A percentile compares a stretch with the other conserved stretches of the same genome.
phyloP scores from a whole-genome alignment of 192 early-diverging fungal species.

The Anaeromyces robustus region DNA sequence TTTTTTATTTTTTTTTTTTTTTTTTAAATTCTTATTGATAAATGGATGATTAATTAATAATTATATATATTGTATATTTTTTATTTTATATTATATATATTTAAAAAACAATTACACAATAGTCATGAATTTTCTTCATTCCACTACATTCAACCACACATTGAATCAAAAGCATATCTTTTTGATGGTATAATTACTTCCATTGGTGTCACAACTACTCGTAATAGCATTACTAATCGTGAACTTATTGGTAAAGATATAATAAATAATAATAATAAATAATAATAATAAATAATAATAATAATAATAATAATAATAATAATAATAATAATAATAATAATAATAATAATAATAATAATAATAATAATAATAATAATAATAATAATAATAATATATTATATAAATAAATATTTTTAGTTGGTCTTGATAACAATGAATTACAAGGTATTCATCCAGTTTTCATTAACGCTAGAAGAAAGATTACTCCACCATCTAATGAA shows the following conservation, averaged over 20 bases:
- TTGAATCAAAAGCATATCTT: slow-evolving; percentile 57
- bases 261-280: too few species aligned
- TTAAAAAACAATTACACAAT: not conserved
- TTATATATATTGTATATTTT: too few species aligned
- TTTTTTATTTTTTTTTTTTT: too few species aligned
- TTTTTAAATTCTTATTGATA: slow-evolving; percentile 15
- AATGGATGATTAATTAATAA: slow-evolving; percentile 45
- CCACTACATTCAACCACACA: slow-evolving; percentile 44
- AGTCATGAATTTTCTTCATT: slow-evolving; percentile 50
- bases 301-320: too few species aligned
- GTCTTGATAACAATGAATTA: slow-evolving; percentile 30
- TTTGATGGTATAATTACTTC: slow-evolving; percentile 59
- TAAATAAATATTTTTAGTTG: slow-evolving; percentile 21
- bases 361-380: too few species aligned
- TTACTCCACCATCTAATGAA: slow-evolving; percentile 38
- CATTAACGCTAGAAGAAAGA: slow-evolving; percentile 73
- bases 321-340: too few species aligned
- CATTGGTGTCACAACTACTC: slow-evolving; percentile 70
- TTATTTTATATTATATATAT: not conserved
- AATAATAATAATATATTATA: not conserved
- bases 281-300: too few species aligned
- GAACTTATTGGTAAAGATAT: slow-evolving; percentile 52
- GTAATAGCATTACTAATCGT: slow-evolving; percentile 67
- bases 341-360: too few species aligned
- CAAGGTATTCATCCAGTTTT: slow-evolving; percentile 53